phyloP scores from a whole-genome alignment of 192 early-diverging fungal genomes.

The Gaertneriomyces sp. region DNA sequence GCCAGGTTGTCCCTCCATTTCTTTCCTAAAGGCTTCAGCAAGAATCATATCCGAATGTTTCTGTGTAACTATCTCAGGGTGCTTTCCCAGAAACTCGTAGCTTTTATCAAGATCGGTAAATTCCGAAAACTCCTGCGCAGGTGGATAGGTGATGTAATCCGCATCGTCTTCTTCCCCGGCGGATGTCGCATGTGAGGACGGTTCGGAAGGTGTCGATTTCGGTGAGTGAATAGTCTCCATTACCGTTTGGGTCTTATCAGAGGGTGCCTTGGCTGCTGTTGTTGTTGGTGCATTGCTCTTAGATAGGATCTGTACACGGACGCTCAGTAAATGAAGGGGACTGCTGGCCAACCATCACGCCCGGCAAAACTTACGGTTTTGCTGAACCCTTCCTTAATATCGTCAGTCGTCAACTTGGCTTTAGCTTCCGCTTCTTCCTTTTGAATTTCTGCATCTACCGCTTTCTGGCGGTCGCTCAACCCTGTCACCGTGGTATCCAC shows the following conservation, averaged over 20 bases:
- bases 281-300: slow-evolving; percentile 11
- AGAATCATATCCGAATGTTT: slow-evolving; percentile 78
- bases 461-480: slow-evolving; percentile 21
- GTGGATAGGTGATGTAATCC: slow-evolving; percentile 37
- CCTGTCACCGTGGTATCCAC: neutral
- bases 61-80: slow-evolving; percentile 68
- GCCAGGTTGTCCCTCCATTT: slow-evolving; percentile 67
- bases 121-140: slow-evolving; percentile 28
- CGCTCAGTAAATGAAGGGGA: neutral
- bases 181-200: neutral
- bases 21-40: slow-evolving; percentile 73
- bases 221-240: slow-evolving; percentile 48
- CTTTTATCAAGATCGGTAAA: slow-evolving; percentile 19
- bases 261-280: slow-evolving; percentile 4
- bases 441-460: slow-evolving; percentile 37
- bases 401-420: slow-evolving; percentile 46
- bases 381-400: slow-evolving; percentile 44
- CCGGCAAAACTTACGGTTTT: slow-evolving; percentile 36
- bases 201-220: neutral
- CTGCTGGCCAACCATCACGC: neutral
- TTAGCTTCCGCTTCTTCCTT: slow-evolving; percentile 41
- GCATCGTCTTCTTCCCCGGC: slow-evolving; percentile 25
- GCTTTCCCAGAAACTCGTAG: slow-evolving; percentile 61
- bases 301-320: slow-evolving; percentile 2
- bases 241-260: slow-evolving; percentile 23